These are phyloP conservation scores for Pugionium cornutum DNA, from an alignment of 345 rosid genomes.

Conservation along the genomic window DNA sequence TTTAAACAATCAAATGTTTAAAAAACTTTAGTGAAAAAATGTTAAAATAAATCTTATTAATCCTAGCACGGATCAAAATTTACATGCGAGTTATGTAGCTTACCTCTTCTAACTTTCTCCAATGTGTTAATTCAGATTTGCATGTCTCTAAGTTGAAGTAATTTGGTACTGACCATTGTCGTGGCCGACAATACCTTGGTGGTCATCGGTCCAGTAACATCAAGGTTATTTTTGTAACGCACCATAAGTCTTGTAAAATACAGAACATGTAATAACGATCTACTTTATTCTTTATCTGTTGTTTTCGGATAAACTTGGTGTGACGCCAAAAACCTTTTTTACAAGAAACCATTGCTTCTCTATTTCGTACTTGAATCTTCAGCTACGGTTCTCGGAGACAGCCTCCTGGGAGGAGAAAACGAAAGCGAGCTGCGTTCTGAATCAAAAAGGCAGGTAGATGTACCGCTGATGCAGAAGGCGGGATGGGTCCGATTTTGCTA, in stretches of 20 bases:
- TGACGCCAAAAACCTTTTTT: not conserved
- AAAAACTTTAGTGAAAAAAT: too few relatives aligned
- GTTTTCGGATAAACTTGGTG: constrained; percentile 4
- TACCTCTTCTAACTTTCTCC: too few relatives aligned
- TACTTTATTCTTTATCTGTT: not conserved
- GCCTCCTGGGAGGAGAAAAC: constrained; percentile 92
- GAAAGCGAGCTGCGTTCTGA: constrained; percentile 69
- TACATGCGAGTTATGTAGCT: too few relatives aligned
- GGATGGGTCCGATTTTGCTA: constrained; percentile 78
- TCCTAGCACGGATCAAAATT: too few relatives aligned
- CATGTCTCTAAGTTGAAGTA: too few relatives aligned
- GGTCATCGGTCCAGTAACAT: too few relatives aligned
- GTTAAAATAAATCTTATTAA: too few relatives aligned
- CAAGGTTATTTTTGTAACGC: not conserved
- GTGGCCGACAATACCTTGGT: too few relatives aligned
- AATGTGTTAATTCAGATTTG: too few relatives aligned
- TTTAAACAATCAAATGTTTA: too few relatives aligned
- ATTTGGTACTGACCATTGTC: too few relatives aligned
- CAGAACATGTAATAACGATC: not conserved
- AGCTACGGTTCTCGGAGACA: constrained; percentile 51
- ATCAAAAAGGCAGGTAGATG: constrained; percentile 85
- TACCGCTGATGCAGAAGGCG: constrained; percentile 81
- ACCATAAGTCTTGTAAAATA: not conserved
- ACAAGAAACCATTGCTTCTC: constrained; percentile 16
- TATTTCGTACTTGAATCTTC: not conserved